Base-by-base conservation (phyloP, 805 yeast genomes). In the Zygosaccharomyces siamensis region DNA sequence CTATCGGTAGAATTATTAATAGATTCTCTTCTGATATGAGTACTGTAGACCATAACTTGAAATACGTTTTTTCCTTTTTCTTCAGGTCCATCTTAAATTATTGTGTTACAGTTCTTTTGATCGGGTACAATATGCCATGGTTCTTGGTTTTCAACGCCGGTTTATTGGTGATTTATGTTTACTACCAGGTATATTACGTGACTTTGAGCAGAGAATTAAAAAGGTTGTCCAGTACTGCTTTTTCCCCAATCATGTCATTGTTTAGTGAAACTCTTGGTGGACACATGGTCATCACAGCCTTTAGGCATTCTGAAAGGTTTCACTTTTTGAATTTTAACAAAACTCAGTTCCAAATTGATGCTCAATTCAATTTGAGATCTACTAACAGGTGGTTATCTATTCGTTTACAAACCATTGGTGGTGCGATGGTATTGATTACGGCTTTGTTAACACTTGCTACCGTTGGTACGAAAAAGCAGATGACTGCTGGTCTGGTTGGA, bases 261-360 rank as follows among this genome's bases (percentile, higher is more conserved):
- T 75, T 89, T 53, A 90, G 86, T 61, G 97, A 89, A 61, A 81
- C 89, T 2, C 68, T 89, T 43, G 76, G 75, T 28, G 97, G 97
- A 10, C 78, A 84, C 20, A 80, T 81, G 42, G 89, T 95, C 0
- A 81, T 89, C 48, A 73, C 84, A 41, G 96, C 96, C 0, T 90
- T 77, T 60, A 71, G 75, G n/a, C 95, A 88, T 54, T 67, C 67
- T 24, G 74, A 71, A 4, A 72, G 95, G 49, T 89, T 89, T 66
- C 69, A 71, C 21, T 76, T 66, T 59, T 73, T 79, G 49, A 84
- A 83, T 62, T 63, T 68, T 30, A 68, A 73, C 16, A 74, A 75
- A 51, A 66, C 81, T 50, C 81, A 81, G 61, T 69, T 69, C 52
- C 73, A 74, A 55, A 68, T 75, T 53, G 68, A 74, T 45, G 71